Conservation (phyloP, 345 rosid genomes). For the Trapa bicornis region DNA sequence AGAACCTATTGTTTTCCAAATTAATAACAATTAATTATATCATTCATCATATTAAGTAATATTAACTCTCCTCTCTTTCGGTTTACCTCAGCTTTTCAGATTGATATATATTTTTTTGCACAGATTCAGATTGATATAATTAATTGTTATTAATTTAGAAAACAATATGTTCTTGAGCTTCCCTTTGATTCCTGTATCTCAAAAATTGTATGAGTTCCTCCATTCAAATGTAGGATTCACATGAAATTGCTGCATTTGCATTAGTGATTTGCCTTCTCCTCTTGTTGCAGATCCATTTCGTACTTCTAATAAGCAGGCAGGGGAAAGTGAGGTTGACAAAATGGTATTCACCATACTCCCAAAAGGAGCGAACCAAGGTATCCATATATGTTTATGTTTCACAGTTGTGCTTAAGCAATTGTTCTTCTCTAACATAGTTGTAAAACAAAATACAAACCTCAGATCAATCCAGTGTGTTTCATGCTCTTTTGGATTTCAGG, state of each 20-base stretch:
- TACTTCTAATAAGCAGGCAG: conserved; percentile 44
- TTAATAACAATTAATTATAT: too few relatives aligned
- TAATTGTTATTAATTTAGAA: too few relatives aligned
- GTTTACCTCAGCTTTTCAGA: too few relatives aligned
- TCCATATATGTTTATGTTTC: background rate
- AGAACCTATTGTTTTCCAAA: too few relatives aligned
- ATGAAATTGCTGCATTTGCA: background rate
- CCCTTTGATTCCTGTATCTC: background rate
- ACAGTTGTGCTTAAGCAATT: background rate
- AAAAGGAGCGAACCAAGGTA: conserved; percentile 21
- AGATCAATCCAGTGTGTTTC: background rate
- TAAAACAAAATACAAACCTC: background rate
- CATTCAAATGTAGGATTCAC: background rate
- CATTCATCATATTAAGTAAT: too few relatives aligned
- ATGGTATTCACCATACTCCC: conserved; percentile 58
- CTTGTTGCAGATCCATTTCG: conserved; percentile 36
- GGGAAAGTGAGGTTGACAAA: conserved; percentile 54
- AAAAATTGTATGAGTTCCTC: background rate
- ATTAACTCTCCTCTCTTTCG: too few relatives aligned
- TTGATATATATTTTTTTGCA: too few relatives aligned
- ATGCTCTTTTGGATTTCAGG: background rate
- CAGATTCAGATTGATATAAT: too few relatives aligned
- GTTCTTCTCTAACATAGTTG: background rate
- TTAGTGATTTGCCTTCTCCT: background rate
- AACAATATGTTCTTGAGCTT: background rate